These are phyloP conservation scores for Vaccinium corymbosum DNA, from an alignment of 148 eudicot genomes.

Conservation along the genomic window DNA sequence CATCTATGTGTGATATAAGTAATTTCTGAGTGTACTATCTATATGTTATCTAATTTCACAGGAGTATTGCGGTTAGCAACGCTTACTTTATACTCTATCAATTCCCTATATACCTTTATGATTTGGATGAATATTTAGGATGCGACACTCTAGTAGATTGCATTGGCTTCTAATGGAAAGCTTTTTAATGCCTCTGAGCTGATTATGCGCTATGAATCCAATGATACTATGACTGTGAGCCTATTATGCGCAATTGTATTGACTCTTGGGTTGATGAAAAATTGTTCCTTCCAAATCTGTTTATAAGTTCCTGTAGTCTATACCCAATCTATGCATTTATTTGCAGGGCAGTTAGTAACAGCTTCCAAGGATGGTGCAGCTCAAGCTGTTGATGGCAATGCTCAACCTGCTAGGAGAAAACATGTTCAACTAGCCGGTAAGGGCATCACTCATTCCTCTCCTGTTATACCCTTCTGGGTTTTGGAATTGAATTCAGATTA, in stretches of 20 bases:
- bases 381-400: not conserved
- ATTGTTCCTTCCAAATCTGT: not conserved
- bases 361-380: not conserved
- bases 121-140: not conserved
- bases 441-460: not conserved
- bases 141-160: not conserved
- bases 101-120: not conserved
- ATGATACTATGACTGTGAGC: not conserved
- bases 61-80: not conserved
- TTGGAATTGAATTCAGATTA: not conserved
- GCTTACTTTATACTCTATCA: not conserved
- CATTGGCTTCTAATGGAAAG: not conserved
- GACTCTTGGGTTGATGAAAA: no score
- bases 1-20: not conserved
- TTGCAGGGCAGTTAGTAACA: not conserved
- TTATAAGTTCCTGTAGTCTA: not conserved
- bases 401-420: not conserved
- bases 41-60: not conserved
- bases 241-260: not conserved
- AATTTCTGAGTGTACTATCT: not conserved
- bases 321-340: not conserved
- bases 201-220: not conserved
- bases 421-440: not conserved
- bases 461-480: not conserved
- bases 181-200: not conserved